Conservation (phyloP, 257 asterid genomes). For the Penstemon barbatus region DNA sequence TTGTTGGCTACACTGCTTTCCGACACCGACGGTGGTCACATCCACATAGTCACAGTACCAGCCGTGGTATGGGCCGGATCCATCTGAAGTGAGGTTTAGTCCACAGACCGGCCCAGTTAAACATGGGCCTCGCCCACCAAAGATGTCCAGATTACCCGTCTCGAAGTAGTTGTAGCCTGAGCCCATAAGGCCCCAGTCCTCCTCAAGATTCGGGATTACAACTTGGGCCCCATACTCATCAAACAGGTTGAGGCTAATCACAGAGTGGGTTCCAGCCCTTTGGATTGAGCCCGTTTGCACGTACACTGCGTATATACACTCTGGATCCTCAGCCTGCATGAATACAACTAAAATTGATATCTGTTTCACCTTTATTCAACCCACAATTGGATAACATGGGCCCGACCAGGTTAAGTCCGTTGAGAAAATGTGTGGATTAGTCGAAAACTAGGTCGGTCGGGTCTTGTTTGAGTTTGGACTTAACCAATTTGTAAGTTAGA, state of each 20-base stretch:
- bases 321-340: conserved; percentile 19
- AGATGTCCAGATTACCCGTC: conserved; percentile 56
- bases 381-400: no score
- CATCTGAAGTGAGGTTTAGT: conserved; percentile 58
- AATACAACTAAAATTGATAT: background rate
- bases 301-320: conserved; percentile 31
- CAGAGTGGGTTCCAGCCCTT: conserved; percentile 35
- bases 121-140: conserved; percentile 55
- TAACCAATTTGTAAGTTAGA: no score
- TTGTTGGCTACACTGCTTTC: conserved; percentile 30
- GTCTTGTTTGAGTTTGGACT: background rate
- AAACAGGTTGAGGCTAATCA: conserved; percentile 38
- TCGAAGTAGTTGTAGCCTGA: conserved; percentile 45
- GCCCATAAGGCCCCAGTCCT: conserved; percentile 44
- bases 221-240: conserved; percentile 40
- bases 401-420: no score
- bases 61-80: conserved; percentile 48
- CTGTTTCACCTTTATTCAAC: no score
- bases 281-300: conserved; percentile 26
- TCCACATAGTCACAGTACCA: conserved; percentile 57
- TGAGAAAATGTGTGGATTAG: no score
- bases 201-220: conserved; percentile 49
- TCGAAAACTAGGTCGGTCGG: no score
- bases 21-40: conserved; percentile 48
- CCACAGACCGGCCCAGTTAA: conserved; percentile 38